phyloP scores from a whole-genome alignment of 805 yeast genomes.

The Spathaspora passalidarum region DNA sequence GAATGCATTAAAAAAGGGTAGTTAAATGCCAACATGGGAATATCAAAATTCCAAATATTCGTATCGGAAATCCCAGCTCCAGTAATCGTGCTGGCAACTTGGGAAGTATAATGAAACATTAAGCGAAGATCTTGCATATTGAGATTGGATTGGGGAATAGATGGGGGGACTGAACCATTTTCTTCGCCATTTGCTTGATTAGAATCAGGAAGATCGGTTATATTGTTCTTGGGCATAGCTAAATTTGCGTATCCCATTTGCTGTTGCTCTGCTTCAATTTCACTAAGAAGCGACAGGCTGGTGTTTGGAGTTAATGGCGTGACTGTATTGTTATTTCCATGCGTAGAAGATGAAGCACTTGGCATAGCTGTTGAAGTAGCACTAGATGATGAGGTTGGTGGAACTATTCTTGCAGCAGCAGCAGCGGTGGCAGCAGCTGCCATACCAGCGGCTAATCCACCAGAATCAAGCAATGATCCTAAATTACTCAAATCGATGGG shows the following conservation, averaged over 20 bases:
- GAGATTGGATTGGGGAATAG: constrained; percentile 26
- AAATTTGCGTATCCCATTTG: not conserved
- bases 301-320: constrained; percentile 9
- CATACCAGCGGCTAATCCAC: constrained; percentile 4
- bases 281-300: not conserved
- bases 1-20: constrained; percentile 93
- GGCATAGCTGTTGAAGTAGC: not conserved
- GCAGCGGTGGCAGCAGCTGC: not conserved
- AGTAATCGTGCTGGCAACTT: constrained; percentile 82
- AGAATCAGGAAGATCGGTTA: not conserved
- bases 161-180: constrained; percentile 1
- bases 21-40: constrained; percentile 83
- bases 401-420: not conserved
- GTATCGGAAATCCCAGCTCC: constrained; percentile 87
- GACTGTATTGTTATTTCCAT: constrained; percentile 3
- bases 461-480: constrained; percentile 24
- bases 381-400: not conserved
- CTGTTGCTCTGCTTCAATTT: not conserved
- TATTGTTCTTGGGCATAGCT: not conserved
- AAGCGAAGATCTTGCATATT: constrained; percentile 76
- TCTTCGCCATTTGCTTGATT: not conserved
- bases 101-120: constrained; percentile 83
- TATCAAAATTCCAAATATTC: constrained; percentile 82
- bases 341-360: constrained; percentile 2
- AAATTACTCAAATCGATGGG: constrained; percentile 38